These are phyloP conservation scores for Xerocomus potaroensis DNA, from an alignment of 768 basidiomycete species.

Conservation along the genomic window DNA sequence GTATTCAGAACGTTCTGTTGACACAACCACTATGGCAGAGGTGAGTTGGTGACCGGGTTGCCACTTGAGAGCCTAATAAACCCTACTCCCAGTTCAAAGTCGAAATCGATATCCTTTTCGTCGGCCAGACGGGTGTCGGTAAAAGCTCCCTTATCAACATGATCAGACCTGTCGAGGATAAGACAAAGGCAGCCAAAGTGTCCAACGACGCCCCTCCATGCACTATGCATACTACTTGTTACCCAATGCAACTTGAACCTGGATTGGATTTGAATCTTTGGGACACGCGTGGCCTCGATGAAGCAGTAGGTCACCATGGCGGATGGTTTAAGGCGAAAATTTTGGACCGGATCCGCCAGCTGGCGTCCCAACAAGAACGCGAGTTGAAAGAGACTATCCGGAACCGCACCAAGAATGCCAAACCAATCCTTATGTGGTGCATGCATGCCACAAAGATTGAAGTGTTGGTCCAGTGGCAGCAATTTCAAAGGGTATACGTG, in stretches of 20 bases:
- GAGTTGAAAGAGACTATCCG: constrained; percentile 17
- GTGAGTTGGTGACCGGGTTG: constrained; percentile 1
- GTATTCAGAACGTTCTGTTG: background rate
- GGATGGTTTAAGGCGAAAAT: constrained; percentile 8
- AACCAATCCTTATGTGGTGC: constrained; percentile 24
- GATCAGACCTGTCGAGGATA: constrained; percentile 15
- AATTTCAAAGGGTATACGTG: constrained; percentile 21
- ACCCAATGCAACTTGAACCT: constrained; percentile 1
- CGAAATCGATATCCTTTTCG: constrained; percentile 19
- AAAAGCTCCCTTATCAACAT: constrained; percentile 26
- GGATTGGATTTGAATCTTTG: constrained; percentile 16
- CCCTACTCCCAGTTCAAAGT: constrained; percentile 3
- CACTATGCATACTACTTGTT: constrained; percentile 9
- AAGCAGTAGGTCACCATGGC: constrained; percentile 10
- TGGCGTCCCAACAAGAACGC: constrained; percentile 11
- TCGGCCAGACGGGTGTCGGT: constrained; percentile 24
- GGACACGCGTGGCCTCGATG: constrained; percentile 26
- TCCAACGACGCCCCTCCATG: constrained; percentile 18
- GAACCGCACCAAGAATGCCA: constrained; percentile 1
- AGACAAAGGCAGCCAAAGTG: constrained; percentile 9
- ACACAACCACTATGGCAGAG: constrained; percentile 14
- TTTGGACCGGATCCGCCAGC: constrained; percentile 9
- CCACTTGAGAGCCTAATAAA: constrained; percentile 1
- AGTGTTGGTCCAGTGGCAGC: constrained; percentile 12
- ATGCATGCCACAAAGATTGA: constrained; percentile 20